phyloP scores from a whole-genome alignment of 2,329 filamentous ascomycete genomes.

The Colletotrichum chlorophyti region DNA sequence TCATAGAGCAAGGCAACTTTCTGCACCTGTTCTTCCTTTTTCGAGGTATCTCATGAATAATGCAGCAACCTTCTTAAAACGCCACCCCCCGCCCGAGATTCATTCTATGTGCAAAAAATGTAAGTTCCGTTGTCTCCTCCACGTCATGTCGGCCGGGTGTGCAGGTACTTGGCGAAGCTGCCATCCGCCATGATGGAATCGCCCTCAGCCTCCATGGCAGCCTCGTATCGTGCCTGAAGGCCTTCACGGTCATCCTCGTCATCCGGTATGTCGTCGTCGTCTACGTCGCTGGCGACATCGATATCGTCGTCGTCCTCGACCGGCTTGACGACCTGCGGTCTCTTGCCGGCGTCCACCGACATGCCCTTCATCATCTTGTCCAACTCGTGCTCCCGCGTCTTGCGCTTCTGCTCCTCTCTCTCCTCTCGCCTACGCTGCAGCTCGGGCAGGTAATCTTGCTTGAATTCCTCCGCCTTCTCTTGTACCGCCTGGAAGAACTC shows the following conservation, averaged over 20 bases:
- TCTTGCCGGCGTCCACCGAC: constrained; percentile 52
- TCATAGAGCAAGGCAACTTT: constrained; percentile 27
- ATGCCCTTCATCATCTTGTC: constrained; percentile 96
- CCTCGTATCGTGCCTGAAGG: constrained; percentile 77
- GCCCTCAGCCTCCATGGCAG: constrained; percentile 69
- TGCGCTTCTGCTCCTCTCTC: constrained; percentile 77
- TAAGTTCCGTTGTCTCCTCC: constrained; percentile 20
- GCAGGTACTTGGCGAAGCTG: constrained; percentile 68
- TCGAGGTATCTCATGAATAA: constrained; percentile 31
- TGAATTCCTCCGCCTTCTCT: constrained; percentile 87
- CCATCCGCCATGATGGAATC: constrained; percentile 60
- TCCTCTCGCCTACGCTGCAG: constrained; percentile 79
- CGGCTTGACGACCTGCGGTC: constrained; percentile 38
- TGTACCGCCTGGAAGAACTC: constrained; percentile 93
- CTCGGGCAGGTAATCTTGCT: constrained; percentile 90
- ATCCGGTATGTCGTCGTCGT: constrained; percentile 64
- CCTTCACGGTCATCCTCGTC: constrained; percentile 69
- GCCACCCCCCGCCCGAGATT: constrained; percentile 16
- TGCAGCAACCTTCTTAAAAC: constrained; percentile 28
- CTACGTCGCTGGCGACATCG: constrained; percentile 64
- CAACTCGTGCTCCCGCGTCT: constrained; percentile 78
- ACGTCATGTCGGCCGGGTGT: constrained; percentile 46
- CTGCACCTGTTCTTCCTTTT: constrained; percentile 27
- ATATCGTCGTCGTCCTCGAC: constrained; percentile 55
- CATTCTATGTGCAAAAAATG: constrained; percentile 34